Percentiles rank a stretch among this genome's conserved stretches.
phyloP scores from a whole-genome alignment of 495 filamentous ascomycete genomes.

The Penicillium desertorum region DNA sequence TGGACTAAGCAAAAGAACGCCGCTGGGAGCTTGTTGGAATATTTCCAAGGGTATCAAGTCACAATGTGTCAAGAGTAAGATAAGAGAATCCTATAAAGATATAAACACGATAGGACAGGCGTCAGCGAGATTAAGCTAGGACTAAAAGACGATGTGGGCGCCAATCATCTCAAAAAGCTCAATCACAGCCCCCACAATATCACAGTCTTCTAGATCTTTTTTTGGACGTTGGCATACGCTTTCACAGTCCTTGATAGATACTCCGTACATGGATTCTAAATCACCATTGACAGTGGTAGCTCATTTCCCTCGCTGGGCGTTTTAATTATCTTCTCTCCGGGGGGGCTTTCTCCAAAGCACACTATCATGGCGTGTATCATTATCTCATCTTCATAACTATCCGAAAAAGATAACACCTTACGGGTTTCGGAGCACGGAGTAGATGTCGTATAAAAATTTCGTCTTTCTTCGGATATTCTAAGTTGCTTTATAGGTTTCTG shows the following conservation, averaged over 20 bases:
- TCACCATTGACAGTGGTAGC: not conserved
- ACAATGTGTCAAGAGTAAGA: not conserved
- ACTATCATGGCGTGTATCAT: not conserved
- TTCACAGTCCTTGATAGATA: not conserved
- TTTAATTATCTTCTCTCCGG: not conserved
- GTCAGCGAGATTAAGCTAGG: not conserved
- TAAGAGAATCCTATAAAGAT: conserved; percentile 5
- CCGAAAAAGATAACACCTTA: not conserved
- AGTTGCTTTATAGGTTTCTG: not conserved
- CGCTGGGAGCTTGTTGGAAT: not conserved
- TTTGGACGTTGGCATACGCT: not conserved
- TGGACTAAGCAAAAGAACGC: not conserved
- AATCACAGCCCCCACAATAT: conserved; percentile 6
- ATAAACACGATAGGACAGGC: conserved; percentile 9
- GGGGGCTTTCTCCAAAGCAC: not conserved
- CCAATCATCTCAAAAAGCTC: conserved; percentile 4
- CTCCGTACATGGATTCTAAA: not conserved
- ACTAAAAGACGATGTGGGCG: not conserved
- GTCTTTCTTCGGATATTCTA: not conserved
- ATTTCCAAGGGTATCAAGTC: not conserved
- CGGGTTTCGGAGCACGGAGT: too few species aligned
- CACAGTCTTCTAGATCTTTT: not conserved
- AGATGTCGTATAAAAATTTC: not conserved
- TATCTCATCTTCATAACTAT: not conserved
- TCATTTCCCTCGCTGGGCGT: not conserved